Conservation (phyloP, 306 rosid genomes). For the Delonix regia region DNA sequence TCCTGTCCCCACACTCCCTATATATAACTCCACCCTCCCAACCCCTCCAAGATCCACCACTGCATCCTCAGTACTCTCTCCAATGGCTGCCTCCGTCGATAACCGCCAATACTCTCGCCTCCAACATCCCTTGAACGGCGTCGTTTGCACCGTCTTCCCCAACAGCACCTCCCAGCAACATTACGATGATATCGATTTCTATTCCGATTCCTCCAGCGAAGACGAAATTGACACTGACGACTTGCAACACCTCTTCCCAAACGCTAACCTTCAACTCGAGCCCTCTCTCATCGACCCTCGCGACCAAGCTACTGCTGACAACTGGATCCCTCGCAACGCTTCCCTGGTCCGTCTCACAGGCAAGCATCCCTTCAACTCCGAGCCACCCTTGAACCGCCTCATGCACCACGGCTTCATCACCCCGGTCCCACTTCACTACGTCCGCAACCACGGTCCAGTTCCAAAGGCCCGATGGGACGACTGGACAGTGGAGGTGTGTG, state of each 20-base stretch:
- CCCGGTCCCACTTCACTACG: slow-evolving; percentile 82
- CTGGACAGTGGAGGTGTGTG: slow-evolving; percentile 70
- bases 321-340: slow-evolving; percentile 68
- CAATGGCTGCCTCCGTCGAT: slow-evolving; percentile 70
- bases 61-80: background rate
- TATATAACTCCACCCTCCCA: no score
- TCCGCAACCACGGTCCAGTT: slow-evolving; percentile 78
- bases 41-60: no score
- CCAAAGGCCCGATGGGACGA: slow-evolving; percentile 62
- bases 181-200: background rate
- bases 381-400: slow-evolving; percentile 65
- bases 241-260: slow-evolving; percentile 32
- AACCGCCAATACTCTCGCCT: slow-evolving; percentile 51
- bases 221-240: slow-evolving; percentile 41
- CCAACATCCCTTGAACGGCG: slow-evolving; percentile 46
- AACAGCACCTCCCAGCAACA: slow-evolving; percentile 1
- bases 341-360: slow-evolving; percentile 81
- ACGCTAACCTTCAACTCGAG: slow-evolving; percentile 53
- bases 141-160: slow-evolving; percentile 40
- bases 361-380: slow-evolving; percentile 80
- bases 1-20: no score
- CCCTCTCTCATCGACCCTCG: slow-evolving; percentile 55
- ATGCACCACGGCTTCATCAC: slow-evolving; percentile 89
- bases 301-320: slow-evolving; percentile 67
- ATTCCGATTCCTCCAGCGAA: slow-evolving; percentile 44